Evolutionary conservation across 2,329 filamentous ascomycete species (phyloP).

Genomic region (Fusarium anthophilum): DNA sequence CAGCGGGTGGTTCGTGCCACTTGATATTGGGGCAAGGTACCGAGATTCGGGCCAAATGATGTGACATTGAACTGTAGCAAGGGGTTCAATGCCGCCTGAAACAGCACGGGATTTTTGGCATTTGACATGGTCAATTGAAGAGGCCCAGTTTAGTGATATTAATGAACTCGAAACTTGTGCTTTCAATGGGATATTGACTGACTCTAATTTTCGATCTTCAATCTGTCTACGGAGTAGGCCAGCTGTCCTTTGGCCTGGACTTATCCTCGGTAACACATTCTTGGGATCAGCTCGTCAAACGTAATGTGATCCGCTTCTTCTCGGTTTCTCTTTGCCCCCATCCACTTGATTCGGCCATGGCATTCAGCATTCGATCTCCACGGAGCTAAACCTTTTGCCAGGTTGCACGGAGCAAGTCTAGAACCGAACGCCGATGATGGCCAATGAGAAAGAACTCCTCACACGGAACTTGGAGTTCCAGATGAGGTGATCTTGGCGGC

Average conservation of each 20-base stretch:
- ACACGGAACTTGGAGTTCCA: slow-evolving; percentile 13
- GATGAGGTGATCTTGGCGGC: slow-evolving; percentile 2
- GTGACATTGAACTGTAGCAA: background rate
- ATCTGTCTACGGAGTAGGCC: too few relatives aligned
- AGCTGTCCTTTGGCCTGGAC: background rate
- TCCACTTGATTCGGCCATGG: slow-evolving; percentile 13
- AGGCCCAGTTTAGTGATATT: background rate
- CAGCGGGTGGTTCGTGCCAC: background rate
- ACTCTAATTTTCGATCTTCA: background rate
- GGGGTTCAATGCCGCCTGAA: background rate
- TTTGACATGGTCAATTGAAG: background rate
- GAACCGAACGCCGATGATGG: background rate
- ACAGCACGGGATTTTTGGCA: background rate
- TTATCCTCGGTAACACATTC: slow-evolving; percentile 14
- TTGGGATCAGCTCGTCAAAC: background rate
- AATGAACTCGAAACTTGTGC: background rate
- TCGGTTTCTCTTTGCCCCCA: background rate
- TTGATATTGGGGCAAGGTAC: background rate
- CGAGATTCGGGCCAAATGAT: slow-evolving; percentile 15
- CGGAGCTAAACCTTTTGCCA: slow-evolving; percentile 17
- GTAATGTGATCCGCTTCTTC: slow-evolving; percentile 22
- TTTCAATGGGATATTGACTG: background rate
- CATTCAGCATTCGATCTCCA: slow-evolving; percentile 18
- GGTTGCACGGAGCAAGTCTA: slow-evolving; percentile 4
- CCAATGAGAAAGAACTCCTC: slow-evolving; percentile 8